These are phyloP conservation scores for Solanum ossicruentum DNA, from an alignment of 257 asterid species.

Conservation along the genomic window DNA sequence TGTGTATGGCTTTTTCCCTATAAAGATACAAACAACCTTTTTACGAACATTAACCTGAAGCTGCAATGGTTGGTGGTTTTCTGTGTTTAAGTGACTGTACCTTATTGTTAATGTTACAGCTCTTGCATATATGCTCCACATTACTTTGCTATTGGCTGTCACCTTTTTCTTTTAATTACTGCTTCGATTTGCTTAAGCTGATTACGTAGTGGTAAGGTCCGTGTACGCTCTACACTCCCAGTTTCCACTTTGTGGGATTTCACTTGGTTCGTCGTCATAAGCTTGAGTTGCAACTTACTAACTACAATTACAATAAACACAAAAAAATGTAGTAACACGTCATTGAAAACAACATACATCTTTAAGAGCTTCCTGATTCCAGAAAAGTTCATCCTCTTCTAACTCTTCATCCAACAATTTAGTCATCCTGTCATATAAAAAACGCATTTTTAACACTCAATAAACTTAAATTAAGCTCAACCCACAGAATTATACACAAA, in stretches of 20 bases:
- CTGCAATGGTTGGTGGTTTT: not conserved
- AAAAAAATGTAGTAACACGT: not conserved
- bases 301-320: not conserved
- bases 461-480: not conserved
- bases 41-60: not conserved
- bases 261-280: not conserved
- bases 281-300: not conserved
- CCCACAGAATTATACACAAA: not conserved
- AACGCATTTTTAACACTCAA: not conserved
- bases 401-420: slow-evolving; percentile 70
- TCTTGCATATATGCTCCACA: no score
- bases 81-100: no score
- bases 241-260: no score
- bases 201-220: no score
- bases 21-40: no score
- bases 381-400: slow-evolving; percentile 82
- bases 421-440: slow-evolving; percentile 51
- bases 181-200: no score
- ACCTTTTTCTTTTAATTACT: no score
- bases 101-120: no score
- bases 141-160: no score
- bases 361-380: slow-evolving; percentile 97
- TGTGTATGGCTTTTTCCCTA: no score
- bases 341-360: slow-evolving; percentile 32
- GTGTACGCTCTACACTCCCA: no score